These are phyloP conservation scores for Metschnikowia gelsemii DNA, from an alignment of 805 yeast species.

Conservation along the genomic window DNA sequence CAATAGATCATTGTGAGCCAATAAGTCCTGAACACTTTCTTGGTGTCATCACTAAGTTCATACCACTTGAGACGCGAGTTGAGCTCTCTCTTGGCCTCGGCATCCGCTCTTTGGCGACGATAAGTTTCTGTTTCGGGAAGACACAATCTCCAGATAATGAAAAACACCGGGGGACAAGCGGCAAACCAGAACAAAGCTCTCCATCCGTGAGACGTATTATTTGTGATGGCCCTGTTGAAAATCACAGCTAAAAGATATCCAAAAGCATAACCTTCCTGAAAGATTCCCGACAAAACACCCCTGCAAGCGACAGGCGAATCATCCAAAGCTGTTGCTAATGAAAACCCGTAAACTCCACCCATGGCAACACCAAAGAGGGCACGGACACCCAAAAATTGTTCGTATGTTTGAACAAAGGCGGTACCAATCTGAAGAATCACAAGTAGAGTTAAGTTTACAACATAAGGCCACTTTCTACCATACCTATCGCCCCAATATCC, in stretches of 20 bases:
- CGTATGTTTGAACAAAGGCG: constrained; percentile 56
- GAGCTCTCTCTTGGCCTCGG: constrained; percentile 12
- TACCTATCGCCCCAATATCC: constrained; percentile 60
- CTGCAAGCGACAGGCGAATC: constrained; percentile 58
- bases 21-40: constrained; percentile 41
- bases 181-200: constrained; percentile 68
- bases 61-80: constrained; percentile 17
- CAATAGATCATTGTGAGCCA: constrained; percentile 63
- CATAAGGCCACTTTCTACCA: constrained; percentile 61
- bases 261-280: constrained; percentile 79
- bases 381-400: constrained; percentile 61
- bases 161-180: constrained; percentile 63
- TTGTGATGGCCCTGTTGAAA: constrained; percentile 57
- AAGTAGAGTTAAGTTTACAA: constrained; percentile 46
- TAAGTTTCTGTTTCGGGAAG: constrained; percentile 62
- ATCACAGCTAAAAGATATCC: constrained; percentile 68
- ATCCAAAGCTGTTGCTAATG: constrained; percentile 65
- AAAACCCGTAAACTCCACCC: constrained; percentile 71
- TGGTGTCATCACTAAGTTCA: constrained; percentile 14
- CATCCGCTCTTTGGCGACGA: constrained; percentile 24
- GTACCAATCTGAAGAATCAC: constrained; percentile 60
- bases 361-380: constrained; percentile 64
- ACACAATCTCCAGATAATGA: constrained; percentile 56
- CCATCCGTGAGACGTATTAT: constrained; percentile 55
- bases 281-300: constrained; percentile 63